A percentile compares a stretch with the other conserved stretches of the same genome.
Evolutionary conservation across 768 basidiomycete genomes (phyloP).

Genomic region (Podaxis rugospora): DNA sequence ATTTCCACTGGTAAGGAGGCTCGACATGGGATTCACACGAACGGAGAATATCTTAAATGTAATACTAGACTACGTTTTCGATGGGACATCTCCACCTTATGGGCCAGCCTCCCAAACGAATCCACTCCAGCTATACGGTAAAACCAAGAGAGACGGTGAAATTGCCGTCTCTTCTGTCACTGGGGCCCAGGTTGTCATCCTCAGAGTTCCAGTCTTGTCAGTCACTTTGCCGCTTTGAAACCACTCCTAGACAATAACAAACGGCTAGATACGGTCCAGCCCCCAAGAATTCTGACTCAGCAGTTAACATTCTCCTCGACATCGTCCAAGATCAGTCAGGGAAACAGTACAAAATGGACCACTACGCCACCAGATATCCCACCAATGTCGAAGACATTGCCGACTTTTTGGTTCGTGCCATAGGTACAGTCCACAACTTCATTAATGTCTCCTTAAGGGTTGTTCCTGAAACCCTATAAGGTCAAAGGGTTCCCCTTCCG

Average conservation of each 20-base stretch:
- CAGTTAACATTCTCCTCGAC: constrained; percentile 86
- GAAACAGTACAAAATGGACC: constrained; percentile 92
- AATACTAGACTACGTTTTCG: constrained; percentile 86
- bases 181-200: constrained; percentile 57
- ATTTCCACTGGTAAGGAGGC: constrained; percentile 77
- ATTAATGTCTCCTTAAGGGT: neutral
- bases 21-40: neutral
- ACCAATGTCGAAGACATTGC: constrained; percentile 90
- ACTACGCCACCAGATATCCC: constrained; percentile 89
- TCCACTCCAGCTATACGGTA: constrained; percentile 86
- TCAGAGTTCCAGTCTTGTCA: constrained; percentile 88
- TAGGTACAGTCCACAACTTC: constrained; percentile 35
- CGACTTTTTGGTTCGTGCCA: constrained; percentile 72
- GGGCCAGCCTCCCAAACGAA: constrained; percentile 66
- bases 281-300: constrained; percentile 80
- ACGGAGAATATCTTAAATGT: neutral
- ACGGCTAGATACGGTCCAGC: constrained; percentile 77
- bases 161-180: constrained; percentile 59
- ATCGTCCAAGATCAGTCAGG: constrained; percentile 84
- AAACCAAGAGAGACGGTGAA: constrained; percentile 87
- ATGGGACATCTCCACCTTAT: constrained; percentile 91
- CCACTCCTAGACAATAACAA: constrained; percentile 6
- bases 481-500: constrained; percentile 45
- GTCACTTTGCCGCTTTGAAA: constrained; percentile 19
- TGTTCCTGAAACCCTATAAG: constrained; percentile 17